phyloP scores from a whole-genome alignment of 2,329 filamentous ascomycete genomes.

The Domatiomyces globalis region DNA sequence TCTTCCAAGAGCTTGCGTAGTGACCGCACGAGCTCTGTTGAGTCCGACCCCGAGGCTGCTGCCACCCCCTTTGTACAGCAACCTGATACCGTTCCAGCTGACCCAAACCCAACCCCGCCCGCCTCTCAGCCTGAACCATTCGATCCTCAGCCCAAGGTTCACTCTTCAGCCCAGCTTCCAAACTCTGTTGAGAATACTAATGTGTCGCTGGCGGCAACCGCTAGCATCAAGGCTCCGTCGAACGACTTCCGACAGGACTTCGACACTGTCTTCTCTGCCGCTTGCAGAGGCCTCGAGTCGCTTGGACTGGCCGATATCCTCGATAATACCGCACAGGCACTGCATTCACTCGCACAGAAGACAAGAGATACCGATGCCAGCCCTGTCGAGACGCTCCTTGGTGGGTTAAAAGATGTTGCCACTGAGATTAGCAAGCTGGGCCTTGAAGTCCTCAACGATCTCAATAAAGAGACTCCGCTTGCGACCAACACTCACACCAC shows the following conservation, averaged over 20 bases:
- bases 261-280: slow-evolving; percentile 23
- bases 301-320: slow-evolving; percentile 25
- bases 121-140: too few relatives aligned
- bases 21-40: neutral
- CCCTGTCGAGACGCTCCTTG: slow-evolving; percentile 25
- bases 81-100: neutral
- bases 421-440: slow-evolving; percentile 25
- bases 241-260: slow-evolving; percentile 10
- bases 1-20: slow-evolving; percentile 8
- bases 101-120: neutral
- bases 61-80: neutral
- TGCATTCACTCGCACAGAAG: slow-evolving; percentile 24
- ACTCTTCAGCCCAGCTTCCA: too few relatives aligned
- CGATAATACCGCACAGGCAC: slow-evolving; percentile 25
- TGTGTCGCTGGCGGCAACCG: neutral
- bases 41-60: neutral
- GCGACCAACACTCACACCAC: neutral
- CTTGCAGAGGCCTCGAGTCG: slow-evolving; percentile 25
- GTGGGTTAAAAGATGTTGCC: slow-evolving; percentile 27
- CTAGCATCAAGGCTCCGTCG: slow-evolving; percentile 1
- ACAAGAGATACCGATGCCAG: slow-evolving; percentile 25
- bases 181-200: too few relatives aligned
- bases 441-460: slow-evolving; percentile 2
- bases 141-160: neutral
- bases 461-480: neutral